Evolutionary conservation across 306 rosid genomes (phyloP).

Genomic region (Castanea sativa): DNA sequence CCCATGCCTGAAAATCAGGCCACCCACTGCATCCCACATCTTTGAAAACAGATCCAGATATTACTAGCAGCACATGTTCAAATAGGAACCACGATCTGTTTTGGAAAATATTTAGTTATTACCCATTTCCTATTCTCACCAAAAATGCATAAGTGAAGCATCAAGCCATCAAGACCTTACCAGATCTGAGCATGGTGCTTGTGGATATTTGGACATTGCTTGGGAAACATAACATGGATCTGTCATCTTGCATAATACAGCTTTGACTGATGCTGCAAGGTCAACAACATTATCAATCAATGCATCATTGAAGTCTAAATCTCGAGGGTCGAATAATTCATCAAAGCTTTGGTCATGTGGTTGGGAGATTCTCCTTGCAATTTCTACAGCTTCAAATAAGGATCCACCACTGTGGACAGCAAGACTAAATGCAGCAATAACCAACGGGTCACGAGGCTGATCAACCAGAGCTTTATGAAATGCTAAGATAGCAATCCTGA

Average conservation of each 20-base stretch:
- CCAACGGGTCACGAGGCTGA: conserved; percentile 40
- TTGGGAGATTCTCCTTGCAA: conserved; percentile 19
- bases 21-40: not conserved
- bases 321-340: conserved; percentile 28
- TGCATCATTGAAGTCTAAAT: conserved; percentile 17
- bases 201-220: conserved; percentile 41
- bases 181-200: conserved; percentile 39
- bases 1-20: not conserved
- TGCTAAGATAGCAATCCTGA: conserved; percentile 45
- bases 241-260: conserved; percentile 31
- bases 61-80: not conserved
- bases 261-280: conserved; percentile 34
- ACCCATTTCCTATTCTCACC: not conserved
- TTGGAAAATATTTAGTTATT: not conserved
- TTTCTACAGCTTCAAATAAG: conserved; percentile 29
- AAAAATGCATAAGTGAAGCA: not conserved
- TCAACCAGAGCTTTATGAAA: conserved; percentile 44
- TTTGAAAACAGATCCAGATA: not conserved
- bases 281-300: conserved; percentile 23
- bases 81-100: not conserved
- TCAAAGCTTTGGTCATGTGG: conserved; percentile 24
- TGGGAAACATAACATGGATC: conserved; percentile 33
- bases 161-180: conserved; percentile 19
- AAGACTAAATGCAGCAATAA: conserved; percentile 38
- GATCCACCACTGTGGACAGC: conserved; percentile 39